phyloP scores from a whole-genome alignment of 495 filamentous ascomycete genomes.

The Aspergillus bertholletiae region DNA sequence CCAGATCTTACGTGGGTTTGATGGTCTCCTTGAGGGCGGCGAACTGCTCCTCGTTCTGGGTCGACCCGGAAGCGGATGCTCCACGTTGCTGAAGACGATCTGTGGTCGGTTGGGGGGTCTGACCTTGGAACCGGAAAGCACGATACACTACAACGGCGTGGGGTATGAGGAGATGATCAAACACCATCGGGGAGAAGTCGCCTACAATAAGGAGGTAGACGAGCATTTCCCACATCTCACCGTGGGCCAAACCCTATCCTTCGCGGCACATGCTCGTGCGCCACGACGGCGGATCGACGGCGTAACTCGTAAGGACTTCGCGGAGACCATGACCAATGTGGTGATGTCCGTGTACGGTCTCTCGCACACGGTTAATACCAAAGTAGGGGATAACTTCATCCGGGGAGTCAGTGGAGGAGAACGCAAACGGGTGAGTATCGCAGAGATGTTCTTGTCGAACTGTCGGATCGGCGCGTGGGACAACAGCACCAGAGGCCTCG shows the following conservation, averaged over 20 bases:
- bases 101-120: constrained; percentile 34
- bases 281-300: constrained; percentile 38
- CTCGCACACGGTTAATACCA: constrained; percentile 49
- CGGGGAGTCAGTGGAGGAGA: constrained; percentile 81
- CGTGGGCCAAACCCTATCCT: constrained; percentile 60
- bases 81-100: constrained; percentile 36
- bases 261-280: constrained; percentile 51
- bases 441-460: constrained; percentile 55
- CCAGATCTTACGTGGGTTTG: constrained; percentile 29
- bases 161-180: constrained; percentile 47
- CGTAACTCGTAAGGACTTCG: constrained; percentile 37
- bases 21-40: constrained; percentile 31
- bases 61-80: constrained; percentile 38
- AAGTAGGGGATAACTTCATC: constrained; percentile 42
- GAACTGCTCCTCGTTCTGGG: constrained; percentile 40
- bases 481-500: constrained; percentile 81
- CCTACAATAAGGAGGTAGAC: constrained; percentile 62
- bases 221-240: constrained; percentile 62
- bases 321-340: constrained; percentile 44
- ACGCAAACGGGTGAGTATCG: constrained; percentile 55
- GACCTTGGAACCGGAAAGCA: constrained; percentile 29
- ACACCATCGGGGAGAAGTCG: constrained; percentile 57
- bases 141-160: constrained; percentile 46
- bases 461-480: constrained; percentile 75
- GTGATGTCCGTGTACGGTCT: constrained; percentile 59